Conservation (phyloP, 1,284 basidiomycete species). For the Pseudozyma thailandica region DNA sequence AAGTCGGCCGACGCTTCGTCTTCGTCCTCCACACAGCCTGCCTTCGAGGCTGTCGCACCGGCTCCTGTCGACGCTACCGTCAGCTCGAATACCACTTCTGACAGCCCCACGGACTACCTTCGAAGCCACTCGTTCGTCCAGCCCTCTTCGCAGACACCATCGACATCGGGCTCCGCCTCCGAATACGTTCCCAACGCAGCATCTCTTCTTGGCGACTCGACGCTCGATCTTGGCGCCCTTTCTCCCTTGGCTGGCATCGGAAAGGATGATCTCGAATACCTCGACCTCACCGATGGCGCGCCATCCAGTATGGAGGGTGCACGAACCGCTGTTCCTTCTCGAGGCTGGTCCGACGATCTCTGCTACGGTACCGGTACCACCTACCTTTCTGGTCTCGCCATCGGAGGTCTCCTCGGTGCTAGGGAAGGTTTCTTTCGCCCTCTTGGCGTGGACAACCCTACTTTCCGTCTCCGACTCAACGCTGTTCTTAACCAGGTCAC, state of each 20-base stretch:
- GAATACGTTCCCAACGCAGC: conserved; percentile 90
- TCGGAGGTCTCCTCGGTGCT: conserved; percentile 94
- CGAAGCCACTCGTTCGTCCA: conserved; percentile 52
- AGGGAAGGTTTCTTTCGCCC: conserved; percentile 91
- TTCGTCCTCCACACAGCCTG: conserved; percentile 32
- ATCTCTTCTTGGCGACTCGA: conserved; percentile 88
- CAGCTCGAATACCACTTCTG: conserved; percentile 17
- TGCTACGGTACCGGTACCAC: conserved; percentile 99
- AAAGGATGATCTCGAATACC: conserved; percentile 67
- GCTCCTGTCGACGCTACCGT: conserved; percentile 30
- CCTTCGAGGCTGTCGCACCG: conserved; percentile 40
- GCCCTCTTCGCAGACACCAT: conserved; percentile 28
- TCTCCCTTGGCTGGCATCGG: conserved; percentile 68
- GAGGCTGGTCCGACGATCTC: conserved; percentile 98
- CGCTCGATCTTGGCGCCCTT: conserved; percentile 84
- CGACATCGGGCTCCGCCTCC: conserved; percentile 18
- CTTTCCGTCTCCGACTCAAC: conserved; percentile 88
- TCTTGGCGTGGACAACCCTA: conserved; percentile 71
- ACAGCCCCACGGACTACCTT: conserved; percentile 50
- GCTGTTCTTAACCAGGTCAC: conserved; percentile 96
- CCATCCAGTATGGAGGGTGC: conserved; percentile 65
- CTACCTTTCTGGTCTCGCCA: conserved; percentile 92
- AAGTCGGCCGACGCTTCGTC: conserved; percentile 34
- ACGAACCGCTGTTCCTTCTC: conserved; percentile 65
- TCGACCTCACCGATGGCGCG: conserved; percentile 65